phyloP scores from a whole-genome alignment of 371 early-diverging fungal species.

The Phascolomyces articulosus region DNA sequence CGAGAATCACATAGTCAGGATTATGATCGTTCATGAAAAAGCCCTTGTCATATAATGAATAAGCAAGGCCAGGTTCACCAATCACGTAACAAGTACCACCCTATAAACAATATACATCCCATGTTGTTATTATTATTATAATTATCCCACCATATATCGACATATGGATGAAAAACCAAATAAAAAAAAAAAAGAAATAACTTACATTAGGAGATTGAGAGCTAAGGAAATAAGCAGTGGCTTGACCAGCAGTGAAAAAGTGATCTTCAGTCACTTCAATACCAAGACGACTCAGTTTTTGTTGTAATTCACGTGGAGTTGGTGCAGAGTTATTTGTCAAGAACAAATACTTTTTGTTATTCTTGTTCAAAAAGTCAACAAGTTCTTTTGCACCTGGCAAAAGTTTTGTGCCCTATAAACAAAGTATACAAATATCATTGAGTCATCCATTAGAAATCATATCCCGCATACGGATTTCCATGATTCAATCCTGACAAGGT shows the following conservation, averaged over 20 bases:
- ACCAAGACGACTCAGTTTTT: conserved; percentile 63
- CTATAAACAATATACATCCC: conserved; percentile 24
- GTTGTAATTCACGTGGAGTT: conserved; percentile 67
- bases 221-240: conserved; percentile 66
- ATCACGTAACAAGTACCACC: conserved; percentile 63
- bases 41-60: conserved; percentile 67
- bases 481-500: no score
- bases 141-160: no score
- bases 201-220: conserved; percentile 56
- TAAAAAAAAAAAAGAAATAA: conserved; percentile 25
- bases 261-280: conserved; percentile 62
- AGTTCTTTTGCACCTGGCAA: conserved; percentile 69
- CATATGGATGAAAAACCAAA: no score
- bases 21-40: conserved; percentile 69
- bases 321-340: conserved; percentile 74
- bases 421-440: no score
- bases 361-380: conserved; percentile 59
- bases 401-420: conserved; percentile 55
- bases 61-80: conserved; percentile 70
- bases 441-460: no score
- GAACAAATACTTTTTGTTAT: conserved; percentile 69
- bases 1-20: conserved; percentile 70
- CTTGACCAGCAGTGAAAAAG: conserved; percentile 70
- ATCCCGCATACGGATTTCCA: no score
- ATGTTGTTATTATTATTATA: no score